phyloP scores from a whole-genome alignment of 2,329 filamentous ascomycete genomes.

The Metarhizium sp. region DNA sequence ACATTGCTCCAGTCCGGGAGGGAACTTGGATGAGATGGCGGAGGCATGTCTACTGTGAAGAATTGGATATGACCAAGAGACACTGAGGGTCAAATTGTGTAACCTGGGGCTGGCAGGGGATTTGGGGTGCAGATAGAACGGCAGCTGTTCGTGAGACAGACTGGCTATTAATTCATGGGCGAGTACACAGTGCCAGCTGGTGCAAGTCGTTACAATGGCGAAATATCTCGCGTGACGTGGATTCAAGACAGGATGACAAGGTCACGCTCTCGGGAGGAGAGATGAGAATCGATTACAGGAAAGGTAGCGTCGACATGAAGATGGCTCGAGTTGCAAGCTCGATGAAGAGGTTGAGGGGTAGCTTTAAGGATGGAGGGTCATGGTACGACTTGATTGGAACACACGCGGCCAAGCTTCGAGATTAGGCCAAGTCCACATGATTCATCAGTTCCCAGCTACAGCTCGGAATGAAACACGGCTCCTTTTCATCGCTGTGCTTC shows the following conservation, averaged over 20 bases:
- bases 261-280: neutral
- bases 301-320: neutral
- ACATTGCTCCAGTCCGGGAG: slow-evolving; percentile 54
- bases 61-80: neutral
- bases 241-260: neutral
- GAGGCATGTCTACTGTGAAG: neutral
- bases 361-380: neutral
- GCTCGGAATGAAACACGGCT: too few relatives aligned
- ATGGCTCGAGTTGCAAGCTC: neutral
- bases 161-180: too few relatives aligned
- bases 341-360: neutral
- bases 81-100: neutral
- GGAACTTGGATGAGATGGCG: neutral
- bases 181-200: too few relatives aligned
- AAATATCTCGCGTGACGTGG: too few relatives aligned
- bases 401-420: neutral
- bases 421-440: too few relatives aligned
- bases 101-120: neutral
- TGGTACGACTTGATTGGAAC: neutral
- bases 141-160: too few relatives aligned
- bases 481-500: too few relatives aligned
- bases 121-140: too few relatives aligned
- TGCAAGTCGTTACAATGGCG: too few relatives aligned
- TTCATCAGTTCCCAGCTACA: too few relatives aligned
- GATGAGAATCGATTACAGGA: neutral